These are phyloP conservation scores for Fagopyrum esculentum DNA, from an alignment of 148 eudicot genomes.

Conservation along the genomic window DNA sequence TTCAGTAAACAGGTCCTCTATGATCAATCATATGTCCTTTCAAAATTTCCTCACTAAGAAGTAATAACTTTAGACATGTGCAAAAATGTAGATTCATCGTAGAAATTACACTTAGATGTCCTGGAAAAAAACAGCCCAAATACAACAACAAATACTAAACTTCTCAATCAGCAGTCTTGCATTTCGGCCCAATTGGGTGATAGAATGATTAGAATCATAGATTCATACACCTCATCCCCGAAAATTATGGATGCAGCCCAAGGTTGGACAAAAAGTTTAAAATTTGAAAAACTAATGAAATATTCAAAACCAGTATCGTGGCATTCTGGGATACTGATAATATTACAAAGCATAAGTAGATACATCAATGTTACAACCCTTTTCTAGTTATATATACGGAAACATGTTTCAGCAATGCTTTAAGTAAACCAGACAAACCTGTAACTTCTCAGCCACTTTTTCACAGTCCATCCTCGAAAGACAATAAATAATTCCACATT, in stretches of 20 bases:
- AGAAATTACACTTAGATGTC: not conserved
- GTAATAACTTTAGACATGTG: not conserved
- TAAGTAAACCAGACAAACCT: conserved; percentile 39
- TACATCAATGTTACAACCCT: not conserved
- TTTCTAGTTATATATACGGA: not conserved
- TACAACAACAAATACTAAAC: not conserved
- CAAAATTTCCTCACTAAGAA: not conserved
- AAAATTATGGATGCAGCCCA: not conserved
- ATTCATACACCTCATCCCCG: not conserved
- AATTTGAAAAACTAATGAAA: not conserved
- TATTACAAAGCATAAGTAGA: not conserved
- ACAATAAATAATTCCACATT: conserved; percentile 94
- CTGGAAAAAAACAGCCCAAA: not conserved
- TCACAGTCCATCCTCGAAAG: conserved; percentile 98
- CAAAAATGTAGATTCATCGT: not conserved
- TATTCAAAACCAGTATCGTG: not conserved
- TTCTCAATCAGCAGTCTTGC: not conserved
- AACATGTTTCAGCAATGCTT: not conserved
- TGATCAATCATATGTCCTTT: not conserved
- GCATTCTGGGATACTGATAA: not conserved
- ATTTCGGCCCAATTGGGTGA: not conserved
- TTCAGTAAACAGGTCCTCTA: not conserved
- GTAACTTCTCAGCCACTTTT: conserved; percentile 87
- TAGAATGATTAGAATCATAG: not conserved
- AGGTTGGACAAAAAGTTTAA: not conserved